These are phyloP conservation scores for Dactylorhiza incarnata DNA, from an alignment of 106 monocot genomes.

Conservation along the genomic window DNA sequence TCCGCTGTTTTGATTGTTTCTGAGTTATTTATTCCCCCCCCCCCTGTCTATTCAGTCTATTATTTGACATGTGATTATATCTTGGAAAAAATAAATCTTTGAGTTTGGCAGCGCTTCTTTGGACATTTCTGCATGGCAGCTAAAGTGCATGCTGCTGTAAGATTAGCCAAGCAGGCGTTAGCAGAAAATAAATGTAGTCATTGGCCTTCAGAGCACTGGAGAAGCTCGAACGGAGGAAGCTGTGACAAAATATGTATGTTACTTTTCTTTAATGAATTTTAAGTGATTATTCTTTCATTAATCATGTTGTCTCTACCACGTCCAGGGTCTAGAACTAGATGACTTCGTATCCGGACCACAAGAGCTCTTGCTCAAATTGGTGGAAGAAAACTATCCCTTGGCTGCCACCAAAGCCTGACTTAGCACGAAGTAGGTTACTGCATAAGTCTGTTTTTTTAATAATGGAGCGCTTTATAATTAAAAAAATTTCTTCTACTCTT, in stretches of 20 bases:
- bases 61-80: no score
- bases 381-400: constrained; percentile 96
- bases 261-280: constrained; percentile 8
- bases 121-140: constrained; percentile 94
- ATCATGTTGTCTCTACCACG: constrained; percentile 1
- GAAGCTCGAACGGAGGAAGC: constrained; percentile 99
- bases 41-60: no score
- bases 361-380: constrained; percentile 82
- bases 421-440: constrained; percentile 26
- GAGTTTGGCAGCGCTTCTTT: no score
- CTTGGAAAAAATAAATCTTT: no score
- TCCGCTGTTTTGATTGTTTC: no score
- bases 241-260: constrained; percentile 84
- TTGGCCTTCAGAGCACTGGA: constrained; percentile 98
- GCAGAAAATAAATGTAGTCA: constrained; percentile 82
- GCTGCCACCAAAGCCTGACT: constrained; percentile 73
- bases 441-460: background rate
- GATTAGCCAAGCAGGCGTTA: constrained; percentile 72
- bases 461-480: background rate
- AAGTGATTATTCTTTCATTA: no score
- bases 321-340: constrained; percentile 82
- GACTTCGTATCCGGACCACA: constrained; percentile 96
- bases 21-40: no score
- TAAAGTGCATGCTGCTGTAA: constrained; percentile 81
- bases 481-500: background rate